Percentiles rank a stretch among this genome's conserved stretches.
phyloP scores from a whole-genome alignment of 2,329 filamentous ascomycete genomes.

The Calonectria pseudoreteaudii region DNA sequence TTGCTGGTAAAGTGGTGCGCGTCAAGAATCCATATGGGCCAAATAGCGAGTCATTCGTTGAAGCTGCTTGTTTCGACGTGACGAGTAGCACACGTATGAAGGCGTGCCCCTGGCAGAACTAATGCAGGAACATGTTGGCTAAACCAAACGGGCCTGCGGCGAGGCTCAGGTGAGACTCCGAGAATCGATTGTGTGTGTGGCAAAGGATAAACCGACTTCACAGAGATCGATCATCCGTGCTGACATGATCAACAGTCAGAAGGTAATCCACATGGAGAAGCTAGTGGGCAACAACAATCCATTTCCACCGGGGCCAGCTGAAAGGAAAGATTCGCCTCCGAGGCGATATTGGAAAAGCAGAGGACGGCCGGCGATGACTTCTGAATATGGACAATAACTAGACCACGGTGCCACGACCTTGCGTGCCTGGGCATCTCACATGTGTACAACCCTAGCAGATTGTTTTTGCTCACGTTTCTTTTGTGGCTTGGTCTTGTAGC shows the following conservation, averaged over 20 bases:
- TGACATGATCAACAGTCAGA: background rate
- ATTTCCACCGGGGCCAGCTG: background rate
- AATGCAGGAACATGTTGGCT: conserved; percentile 36
- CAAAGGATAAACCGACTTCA: background rate
- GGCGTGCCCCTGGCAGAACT: conserved; percentile 24
- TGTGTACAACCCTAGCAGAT: background rate
- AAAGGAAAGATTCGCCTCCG: background rate
- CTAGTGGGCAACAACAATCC: background rate
- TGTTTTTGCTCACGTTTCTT: conserved; percentile 3
- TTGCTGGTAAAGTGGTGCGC: conserved; percentile 2
- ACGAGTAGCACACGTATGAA: conserved; percentile 10
- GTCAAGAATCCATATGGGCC: background rate
- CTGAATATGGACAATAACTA: background rate
- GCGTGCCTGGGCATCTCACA: background rate
- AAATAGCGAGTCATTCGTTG: conserved; percentile 20
- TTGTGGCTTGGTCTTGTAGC: background rate
- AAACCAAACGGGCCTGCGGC: background rate
- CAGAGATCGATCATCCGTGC: background rate
- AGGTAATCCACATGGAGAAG: background rate
- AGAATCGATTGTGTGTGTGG: background rate
- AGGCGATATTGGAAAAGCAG: conserved; percentile 1
- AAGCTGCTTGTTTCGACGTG: background rate
- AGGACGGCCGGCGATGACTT: background rate
- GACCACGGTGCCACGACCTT: background rate
- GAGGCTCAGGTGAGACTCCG: background rate